These are phyloP conservation scores for Hortiboletus campestris DNA, from an alignment of 768 basidiomycete species.

Conservation along the genomic window DNA sequence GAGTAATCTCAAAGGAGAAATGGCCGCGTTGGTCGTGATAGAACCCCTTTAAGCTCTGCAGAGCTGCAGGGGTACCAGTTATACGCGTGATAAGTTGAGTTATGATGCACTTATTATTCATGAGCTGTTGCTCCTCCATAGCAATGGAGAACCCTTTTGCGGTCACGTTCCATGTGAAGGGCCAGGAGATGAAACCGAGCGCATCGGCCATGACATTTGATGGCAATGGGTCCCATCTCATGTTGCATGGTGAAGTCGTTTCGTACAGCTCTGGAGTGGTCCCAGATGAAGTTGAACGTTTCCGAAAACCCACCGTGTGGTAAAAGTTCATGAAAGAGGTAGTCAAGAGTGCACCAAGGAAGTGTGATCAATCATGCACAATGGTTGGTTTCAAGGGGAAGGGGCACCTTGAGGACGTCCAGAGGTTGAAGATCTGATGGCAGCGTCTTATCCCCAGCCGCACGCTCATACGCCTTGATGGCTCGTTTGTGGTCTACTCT, in stretches of 20 bases:
- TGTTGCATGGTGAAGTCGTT: slow-evolving; percentile 96
- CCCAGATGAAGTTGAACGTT: slow-evolving; percentile 83
- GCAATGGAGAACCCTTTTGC: slow-evolving; percentile 55
- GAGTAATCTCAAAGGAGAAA: slow-evolving; percentile 25
- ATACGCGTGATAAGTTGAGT: background rate
- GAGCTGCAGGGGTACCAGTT: slow-evolving; percentile 48
- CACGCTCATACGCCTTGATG: slow-evolving; percentile 96
- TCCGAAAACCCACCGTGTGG: slow-evolving; percentile 64
- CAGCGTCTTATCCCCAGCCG: slow-evolving; percentile 86
- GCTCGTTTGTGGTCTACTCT: slow-evolving; percentile 83
- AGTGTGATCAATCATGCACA: background rate
- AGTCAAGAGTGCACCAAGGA: slow-evolving; percentile 80
- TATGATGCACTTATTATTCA: slow-evolving; percentile 67
- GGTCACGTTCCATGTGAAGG: slow-evolving; percentile 63
- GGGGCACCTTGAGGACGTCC: slow-evolving; percentile 65
- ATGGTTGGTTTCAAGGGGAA: slow-evolving; percentile 1
- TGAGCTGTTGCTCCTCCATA: slow-evolving; percentile 85
- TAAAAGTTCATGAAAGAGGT: slow-evolving; percentile 85
- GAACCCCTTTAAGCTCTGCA: slow-evolving; percentile 90
- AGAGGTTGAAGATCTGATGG: slow-evolving; percentile 94
- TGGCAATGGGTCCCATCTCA: slow-evolving; percentile 69
- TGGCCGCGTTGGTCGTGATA: slow-evolving; percentile 77
- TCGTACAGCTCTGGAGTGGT: slow-evolving; percentile 85
- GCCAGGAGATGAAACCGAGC: slow-evolving; percentile 91
- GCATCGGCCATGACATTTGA: slow-evolving; percentile 90